Percentiles rank a stretch among this genome's conserved stretches.
phyloP scores from a whole-genome alignment of 2,329 filamentous ascomycete genomes.

The Alternaria sp. region DNA sequence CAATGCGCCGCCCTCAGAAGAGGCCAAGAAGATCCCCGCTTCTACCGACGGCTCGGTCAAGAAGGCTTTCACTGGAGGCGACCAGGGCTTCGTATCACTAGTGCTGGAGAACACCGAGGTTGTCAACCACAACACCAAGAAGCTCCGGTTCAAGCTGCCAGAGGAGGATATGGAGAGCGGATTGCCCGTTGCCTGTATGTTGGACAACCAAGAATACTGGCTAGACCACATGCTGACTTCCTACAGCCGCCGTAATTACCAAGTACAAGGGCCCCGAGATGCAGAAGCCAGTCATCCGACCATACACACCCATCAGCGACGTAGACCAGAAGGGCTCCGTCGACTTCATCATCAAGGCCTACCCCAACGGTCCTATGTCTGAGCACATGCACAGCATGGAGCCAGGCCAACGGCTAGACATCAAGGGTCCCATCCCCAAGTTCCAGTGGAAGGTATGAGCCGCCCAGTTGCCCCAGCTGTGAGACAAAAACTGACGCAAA shows the following conservation, averaged over 20 bases:
- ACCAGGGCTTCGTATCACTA: slow-evolving; percentile 87
- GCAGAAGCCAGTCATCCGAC: slow-evolving; percentile 86
- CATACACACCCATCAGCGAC: slow-evolving; percentile 91
- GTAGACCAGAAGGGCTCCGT: slow-evolving; percentile 82
- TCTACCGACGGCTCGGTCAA: slow-evolving; percentile 53
- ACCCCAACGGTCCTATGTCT: slow-evolving; percentile 91
- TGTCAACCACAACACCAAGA: slow-evolving; percentile 95
- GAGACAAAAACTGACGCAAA: background rate
- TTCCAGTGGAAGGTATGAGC: slow-evolving; percentile 73
- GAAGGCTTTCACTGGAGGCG: slow-evolving; percentile 77
- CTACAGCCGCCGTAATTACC: slow-evolving; percentile 77
- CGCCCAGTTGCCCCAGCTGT: background rate
- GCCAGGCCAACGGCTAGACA: slow-evolving; percentile 81
- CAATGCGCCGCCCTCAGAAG: slow-evolving; percentile 40
- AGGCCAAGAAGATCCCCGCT: slow-evolving; percentile 51
- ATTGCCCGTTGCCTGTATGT: slow-evolving; percentile 74
- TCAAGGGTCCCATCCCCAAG: slow-evolving; percentile 97
- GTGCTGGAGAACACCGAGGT: slow-evolving; percentile 79
- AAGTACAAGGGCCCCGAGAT: slow-evolving; percentile 87
- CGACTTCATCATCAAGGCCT: slow-evolving; percentile 91
- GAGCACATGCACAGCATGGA: slow-evolving; percentile 84
- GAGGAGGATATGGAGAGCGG: slow-evolving; percentile 86
- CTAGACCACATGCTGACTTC: background rate
- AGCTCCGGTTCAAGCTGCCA: slow-evolving; percentile 84
- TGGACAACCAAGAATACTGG: slow-evolving; percentile 25